A percentile compares a stretch with the other conserved stretches of the same genome.
Evolutionary conservation across 257 asterid species (phyloP).

Genomic region (Coffea eugenioides): DNA sequence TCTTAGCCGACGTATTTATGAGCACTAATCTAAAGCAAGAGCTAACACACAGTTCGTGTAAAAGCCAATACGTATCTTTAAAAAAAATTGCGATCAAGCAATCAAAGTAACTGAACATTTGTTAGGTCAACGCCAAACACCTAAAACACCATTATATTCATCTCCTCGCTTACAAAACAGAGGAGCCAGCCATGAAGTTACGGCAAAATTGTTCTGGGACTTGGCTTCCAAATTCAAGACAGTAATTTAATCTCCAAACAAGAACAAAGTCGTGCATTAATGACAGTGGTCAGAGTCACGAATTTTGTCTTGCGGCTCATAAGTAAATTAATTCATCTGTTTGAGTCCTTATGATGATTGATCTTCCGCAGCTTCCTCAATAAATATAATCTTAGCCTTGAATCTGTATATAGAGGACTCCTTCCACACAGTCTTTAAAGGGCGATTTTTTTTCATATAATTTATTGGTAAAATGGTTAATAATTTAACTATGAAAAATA

Average conservation of each 20-base stretch:
- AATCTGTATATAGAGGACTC: constrained; percentile 68
- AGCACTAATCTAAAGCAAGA: neutral
- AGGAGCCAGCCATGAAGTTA: neutral
- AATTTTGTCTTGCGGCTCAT: neutral
- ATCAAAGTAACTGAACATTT: neutral
- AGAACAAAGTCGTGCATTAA: neutral
- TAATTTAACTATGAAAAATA: no score
- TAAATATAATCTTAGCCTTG: neutral
- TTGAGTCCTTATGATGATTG: neutral
- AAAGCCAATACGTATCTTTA: neutral
- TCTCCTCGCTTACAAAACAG: neutral
- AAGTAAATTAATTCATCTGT: neutral
- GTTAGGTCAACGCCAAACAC: neutral
- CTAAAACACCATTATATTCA: neutral
- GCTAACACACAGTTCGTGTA: neutral
- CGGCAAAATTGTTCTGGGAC: neutral
- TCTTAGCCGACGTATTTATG: neutral
- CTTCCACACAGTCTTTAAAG: constrained; percentile 93
- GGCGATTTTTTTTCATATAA: constrained; percentile 38
- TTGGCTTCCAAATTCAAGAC: neutral
- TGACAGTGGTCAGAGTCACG: neutral
- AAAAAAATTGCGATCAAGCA: neutral
- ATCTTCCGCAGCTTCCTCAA: neutral
- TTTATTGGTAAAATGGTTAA: no score
- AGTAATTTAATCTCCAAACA: neutral